Conservation (phyloP, 345 rosid genomes). For the Populus alba region DNA sequence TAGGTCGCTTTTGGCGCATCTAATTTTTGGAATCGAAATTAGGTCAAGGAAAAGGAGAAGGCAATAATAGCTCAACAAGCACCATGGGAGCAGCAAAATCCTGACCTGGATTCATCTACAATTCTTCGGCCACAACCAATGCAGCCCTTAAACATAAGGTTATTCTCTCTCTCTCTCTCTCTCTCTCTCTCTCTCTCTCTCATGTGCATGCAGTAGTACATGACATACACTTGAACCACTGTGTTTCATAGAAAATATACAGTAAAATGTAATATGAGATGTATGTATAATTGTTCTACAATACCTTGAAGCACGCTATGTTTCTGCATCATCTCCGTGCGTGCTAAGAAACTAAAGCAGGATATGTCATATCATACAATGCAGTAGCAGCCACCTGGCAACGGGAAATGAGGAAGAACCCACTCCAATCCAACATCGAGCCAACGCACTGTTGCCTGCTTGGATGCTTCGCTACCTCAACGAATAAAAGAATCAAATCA, state of each 20-base stretch:
- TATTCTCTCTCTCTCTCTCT: constrained; percentile 12
- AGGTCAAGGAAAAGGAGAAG: constrained; percentile 83
- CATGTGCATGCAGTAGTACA: background rate
- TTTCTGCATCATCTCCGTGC: no score
- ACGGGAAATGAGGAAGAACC: constrained; percentile 28
- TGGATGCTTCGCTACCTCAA: constrained; percentile 51
- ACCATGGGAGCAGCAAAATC: constrained; percentile 32
- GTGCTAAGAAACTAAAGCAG: no score
- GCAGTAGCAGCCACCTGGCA: constrained; percentile 23
- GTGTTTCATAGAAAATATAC: no score
- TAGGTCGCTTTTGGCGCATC: background rate
- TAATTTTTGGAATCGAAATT: constrained; percentile 1
- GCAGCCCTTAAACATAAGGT: constrained; percentile 45
- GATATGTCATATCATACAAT: background rate
- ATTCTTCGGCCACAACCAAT: constrained; percentile 35
- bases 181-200: constrained; percentile 14
- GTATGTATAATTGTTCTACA: no score
- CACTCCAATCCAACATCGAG: constrained; percentile 17
- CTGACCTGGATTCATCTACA: constrained; percentile 36
- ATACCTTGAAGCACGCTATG: no score
- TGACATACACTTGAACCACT: no score
- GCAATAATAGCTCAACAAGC: constrained; percentile 29
- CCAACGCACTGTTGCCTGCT: constrained; percentile 43
- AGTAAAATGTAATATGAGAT: no score
- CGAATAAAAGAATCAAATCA: background rate